A percentile compares a stretch with the other conserved stretches of the same genome.
Evolutionary conservation across 805 yeast species (phyloP).

Genomic region (Sugiyamaella valdiviana): DNA sequence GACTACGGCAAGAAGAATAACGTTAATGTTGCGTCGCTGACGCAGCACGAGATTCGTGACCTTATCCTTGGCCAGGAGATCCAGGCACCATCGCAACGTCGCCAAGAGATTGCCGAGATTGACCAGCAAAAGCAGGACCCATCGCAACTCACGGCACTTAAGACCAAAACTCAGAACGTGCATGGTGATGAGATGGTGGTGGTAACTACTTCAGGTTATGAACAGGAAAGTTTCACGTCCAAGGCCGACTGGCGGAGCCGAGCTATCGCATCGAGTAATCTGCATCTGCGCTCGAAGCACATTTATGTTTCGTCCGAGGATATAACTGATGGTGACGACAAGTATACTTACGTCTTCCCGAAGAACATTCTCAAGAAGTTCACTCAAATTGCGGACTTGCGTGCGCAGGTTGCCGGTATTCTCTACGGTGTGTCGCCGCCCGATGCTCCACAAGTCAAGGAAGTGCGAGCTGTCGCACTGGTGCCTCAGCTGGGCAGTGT

Average conservation of each 20-base stretch:
- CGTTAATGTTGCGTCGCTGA: slow-evolving; percentile 77
- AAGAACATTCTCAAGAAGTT: slow-evolving; percentile 71
- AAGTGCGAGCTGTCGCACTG: slow-evolving; percentile 64
- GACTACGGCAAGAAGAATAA: slow-evolving; percentile 83
- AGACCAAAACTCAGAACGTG: slow-evolving; percentile 77
- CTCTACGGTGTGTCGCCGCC: slow-evolving; percentile 73
- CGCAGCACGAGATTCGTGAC: slow-evolving; percentile 91
- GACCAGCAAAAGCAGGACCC: slow-evolving; percentile 39
- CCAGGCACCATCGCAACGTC: slow-evolving; percentile 76
- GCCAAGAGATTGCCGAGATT: slow-evolving; percentile 78
- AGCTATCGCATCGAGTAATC: slow-evolving; percentile 69
- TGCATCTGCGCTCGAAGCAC: slow-evolving; percentile 69
- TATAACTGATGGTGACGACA: slow-evolving; percentile 44
- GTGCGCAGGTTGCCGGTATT: slow-evolving; percentile 76
- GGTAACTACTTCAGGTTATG: slow-evolving; percentile 85
- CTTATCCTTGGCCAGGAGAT: slow-evolving; percentile 91
- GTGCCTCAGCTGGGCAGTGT: slow-evolving; percentile 84
- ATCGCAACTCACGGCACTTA: slow-evolving; percentile 55
- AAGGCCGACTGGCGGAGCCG: slow-evolving; percentile 86
- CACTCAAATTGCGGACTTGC: slow-evolving; percentile 70
- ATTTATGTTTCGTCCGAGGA: slow-evolving; percentile 68
- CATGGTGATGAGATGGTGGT: slow-evolving; percentile 96
- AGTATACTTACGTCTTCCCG: slow-evolving; percentile 72
- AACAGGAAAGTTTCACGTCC: slow-evolving; percentile 75
- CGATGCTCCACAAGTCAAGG: slow-evolving; percentile 69